Evolutionary conservation across 169 alveolate species (phyloP).

Genomic region (Eimeria tenella): DNA sequence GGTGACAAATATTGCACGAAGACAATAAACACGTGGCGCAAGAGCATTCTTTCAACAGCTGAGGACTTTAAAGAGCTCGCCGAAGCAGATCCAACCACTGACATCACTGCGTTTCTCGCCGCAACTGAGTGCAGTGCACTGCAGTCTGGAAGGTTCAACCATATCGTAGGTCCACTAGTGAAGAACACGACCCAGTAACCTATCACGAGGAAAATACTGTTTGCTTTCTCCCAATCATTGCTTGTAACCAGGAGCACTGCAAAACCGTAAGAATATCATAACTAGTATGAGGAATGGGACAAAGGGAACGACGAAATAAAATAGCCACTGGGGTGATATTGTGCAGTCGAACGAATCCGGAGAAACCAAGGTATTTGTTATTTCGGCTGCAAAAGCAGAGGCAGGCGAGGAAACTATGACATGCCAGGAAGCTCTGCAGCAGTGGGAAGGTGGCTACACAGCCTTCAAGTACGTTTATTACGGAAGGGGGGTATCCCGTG

Average conservation of each 20-base stretch:
- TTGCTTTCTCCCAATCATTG: not conserved
- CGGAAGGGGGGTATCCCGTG: not conserved
- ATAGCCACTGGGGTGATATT: not conserved
- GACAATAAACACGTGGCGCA: constrained; percentile 19
- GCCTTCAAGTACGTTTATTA: not conserved
- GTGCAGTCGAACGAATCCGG: no score
- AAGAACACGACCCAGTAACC: no score
- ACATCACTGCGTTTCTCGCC: not conserved
- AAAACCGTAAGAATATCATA: not conserved
- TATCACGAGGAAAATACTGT: not conserved
- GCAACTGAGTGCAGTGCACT: not conserved
- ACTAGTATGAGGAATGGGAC: no score
- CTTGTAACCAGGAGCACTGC: not conserved
- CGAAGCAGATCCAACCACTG: not conserved
- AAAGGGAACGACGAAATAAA: no score
- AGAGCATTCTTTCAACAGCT: not conserved
- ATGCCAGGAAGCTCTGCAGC: not conserved
- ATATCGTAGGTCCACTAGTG: not conserved
- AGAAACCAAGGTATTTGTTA: not conserved
- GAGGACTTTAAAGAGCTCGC: not conserved
- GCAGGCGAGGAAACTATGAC: not conserved
- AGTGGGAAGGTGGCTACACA: not conserved
- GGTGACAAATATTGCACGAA: not conserved
- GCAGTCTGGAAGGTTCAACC: constrained; percentile 9
- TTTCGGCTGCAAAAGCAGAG: not conserved